phyloP scores from a whole-genome alignment of 768 basidiomycete species.

The Russula sp. region DNA sequence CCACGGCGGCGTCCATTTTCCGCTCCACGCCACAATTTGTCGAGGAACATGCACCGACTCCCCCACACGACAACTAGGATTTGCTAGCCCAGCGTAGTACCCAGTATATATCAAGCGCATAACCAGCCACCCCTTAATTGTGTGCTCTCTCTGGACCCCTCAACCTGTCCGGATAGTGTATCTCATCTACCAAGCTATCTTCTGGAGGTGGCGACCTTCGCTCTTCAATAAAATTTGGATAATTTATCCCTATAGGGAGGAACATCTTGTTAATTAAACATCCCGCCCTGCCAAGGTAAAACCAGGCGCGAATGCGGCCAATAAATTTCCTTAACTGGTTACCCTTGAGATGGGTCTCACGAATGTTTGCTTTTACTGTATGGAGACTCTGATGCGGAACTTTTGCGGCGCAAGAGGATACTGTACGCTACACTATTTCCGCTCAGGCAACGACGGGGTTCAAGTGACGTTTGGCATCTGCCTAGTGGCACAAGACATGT shows the following conservation, averaged over 20 bases:
- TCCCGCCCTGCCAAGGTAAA: too few species aligned
- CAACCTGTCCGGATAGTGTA: not conserved
- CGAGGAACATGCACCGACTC: not conserved
- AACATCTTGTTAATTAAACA: too few species aligned
- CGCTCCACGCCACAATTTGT: not conserved
- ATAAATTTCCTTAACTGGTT: not conserved
- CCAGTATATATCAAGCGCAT: too few species aligned
- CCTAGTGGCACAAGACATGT: too few species aligned
- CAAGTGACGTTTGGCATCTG: too few species aligned
- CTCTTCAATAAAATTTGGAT: not conserved
- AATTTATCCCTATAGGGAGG: not conserved
- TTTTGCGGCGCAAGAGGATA: not conserved
- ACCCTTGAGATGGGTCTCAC: not conserved
- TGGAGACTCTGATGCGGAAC: not conserved
- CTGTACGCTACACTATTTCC: not conserved
- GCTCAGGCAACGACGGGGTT: not conserved
- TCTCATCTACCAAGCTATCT: not conserved
- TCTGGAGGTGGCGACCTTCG: not conserved
- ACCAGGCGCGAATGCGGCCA: too few species aligned
- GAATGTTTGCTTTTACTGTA: not conserved
- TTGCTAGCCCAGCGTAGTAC: too few species aligned
- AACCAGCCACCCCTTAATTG: too few species aligned
- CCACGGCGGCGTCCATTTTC: constrained; percentile 23
- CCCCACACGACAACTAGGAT: not conserved
- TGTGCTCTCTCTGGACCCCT: too few species aligned